Percentiles rank a stretch among this genome's conserved stretches.
Evolutionary conservation across 345 rosid species (phyloP).

Genomic region (Zanthoxylum bungeanum): DNA sequence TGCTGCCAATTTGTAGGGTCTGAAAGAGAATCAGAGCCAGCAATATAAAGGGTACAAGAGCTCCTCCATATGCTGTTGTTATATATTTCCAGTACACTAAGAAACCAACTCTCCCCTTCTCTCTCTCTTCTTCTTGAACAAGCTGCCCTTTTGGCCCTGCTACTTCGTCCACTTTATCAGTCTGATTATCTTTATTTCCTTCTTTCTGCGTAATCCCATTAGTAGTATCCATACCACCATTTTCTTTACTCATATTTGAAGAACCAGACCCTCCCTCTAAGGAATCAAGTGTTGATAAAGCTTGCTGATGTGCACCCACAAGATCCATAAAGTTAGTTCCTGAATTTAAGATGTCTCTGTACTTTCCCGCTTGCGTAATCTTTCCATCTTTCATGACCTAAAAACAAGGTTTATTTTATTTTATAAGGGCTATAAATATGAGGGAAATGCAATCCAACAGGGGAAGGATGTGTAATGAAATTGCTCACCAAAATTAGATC

Average conservation of each 20-base stretch:
- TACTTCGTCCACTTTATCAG: constrained; percentile 34
- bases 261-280: constrained; percentile 35
- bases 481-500: constrained; percentile 67
- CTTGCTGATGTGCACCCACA: constrained; percentile 67
- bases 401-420: constrained; percentile 7
- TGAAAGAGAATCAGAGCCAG: constrained; percentile 61
- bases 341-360: constrained; percentile 53
- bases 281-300: constrained; percentile 50
- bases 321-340: constrained; percentile 79
- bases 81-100: constrained; percentile 60
- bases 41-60: constrained; percentile 65
- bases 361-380: constrained; percentile 73
- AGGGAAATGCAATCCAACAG: neutral
- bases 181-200: constrained; percentile 29
- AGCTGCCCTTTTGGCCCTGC: constrained; percentile 48
- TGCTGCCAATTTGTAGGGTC: constrained; percentile 73
- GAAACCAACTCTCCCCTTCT: constrained; percentile 71
- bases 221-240: constrained; percentile 15
- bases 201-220: constrained; percentile 20
- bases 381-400: constrained; percentile 85
- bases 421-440: neutral
- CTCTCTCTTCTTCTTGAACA: constrained; percentile 82
- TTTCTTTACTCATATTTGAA: constrained; percentile 18
- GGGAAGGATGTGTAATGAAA: constrained; percentile 1
- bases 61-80: constrained; percentile 69